Evolutionary conservation across 139 green algal species (phyloP), one percentile per base, ranked within the genome.

Genomic region (Picochlorum sp.): DNA sequence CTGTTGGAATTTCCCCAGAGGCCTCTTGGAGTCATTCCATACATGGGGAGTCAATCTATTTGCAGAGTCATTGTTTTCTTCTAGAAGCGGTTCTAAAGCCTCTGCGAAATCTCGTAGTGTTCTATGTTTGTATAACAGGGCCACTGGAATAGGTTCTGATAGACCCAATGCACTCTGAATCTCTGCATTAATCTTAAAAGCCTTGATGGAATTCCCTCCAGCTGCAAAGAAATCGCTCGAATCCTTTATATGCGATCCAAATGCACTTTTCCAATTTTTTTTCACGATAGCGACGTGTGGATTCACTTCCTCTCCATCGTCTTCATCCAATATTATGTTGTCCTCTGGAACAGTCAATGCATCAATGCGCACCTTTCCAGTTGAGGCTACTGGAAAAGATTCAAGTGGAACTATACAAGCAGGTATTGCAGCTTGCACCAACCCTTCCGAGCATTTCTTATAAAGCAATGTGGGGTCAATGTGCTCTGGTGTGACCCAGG

Each of bases 301-400:
- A 41, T 41, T 2, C 34, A 41, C 34, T 41, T 41, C 8, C 8
- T n/a, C 11, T 0, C 28, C 61, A 8, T 31, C 55, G 4, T 67
- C 34, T 11, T 52, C 61, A 24, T 31, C 34, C 7, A n/a, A 9
- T 15, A 37, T 56, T 30, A 28, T 20, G 14, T 50, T 57, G 30
- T 30, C 45, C 47, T 57, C 34, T 13, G 51, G 65, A 20, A 34
- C 23, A 18, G 34, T 49, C 34, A 63, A 55, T 6, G 61, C 60
- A 28, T 72, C 44, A 16, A 45, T 16, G 58, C 65, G 8, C 18
- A 52, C 58, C 34, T 77, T 77, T 55, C 70, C 70, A 38, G 50
- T 64, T 8, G 70, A 57, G 44, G 67, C 26, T 21, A 65, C 13
- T 2, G 70, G 70, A 44, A 77, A 30, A 14, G 26, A 50, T 8